Evolutionary conservation across 345 rosid genomes (phyloP).

Genomic region (Acer campestre): DNA sequence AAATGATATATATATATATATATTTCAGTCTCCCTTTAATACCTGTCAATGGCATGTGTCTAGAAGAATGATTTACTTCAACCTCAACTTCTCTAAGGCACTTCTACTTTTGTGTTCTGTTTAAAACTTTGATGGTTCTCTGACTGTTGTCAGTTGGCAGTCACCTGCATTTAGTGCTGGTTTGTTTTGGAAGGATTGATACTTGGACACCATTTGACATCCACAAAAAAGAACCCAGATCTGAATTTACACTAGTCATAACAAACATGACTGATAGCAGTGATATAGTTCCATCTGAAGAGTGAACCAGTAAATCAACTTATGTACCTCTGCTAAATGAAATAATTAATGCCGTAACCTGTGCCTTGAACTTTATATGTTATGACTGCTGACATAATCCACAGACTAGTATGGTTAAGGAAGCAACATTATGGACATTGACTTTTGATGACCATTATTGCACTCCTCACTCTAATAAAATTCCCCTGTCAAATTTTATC

Average conservation of each 20-base stretch:
- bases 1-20: background rate
- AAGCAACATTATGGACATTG: background rate
- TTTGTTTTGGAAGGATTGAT: background rate
- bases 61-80: constrained; percentile 1
- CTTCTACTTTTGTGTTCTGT: background rate
- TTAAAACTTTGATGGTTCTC: background rate
- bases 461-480: background rate
- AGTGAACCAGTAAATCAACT: background rate
- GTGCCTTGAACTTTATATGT: background rate
- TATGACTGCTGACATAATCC: background rate
- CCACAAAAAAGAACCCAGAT: background rate
- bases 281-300: background rate
- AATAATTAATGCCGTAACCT: constrained; percentile 3
- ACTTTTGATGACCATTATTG: background rate
- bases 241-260: background rate
- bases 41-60: background rate
- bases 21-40: background rate
- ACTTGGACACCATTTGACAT: background rate
- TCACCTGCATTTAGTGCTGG: background rate
- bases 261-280: background rate
- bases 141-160: background rate
- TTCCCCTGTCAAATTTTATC: background rate
- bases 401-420: constrained; percentile 2
- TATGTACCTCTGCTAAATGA: background rate
- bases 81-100: background rate